phyloP scores from a whole-genome alignment of 495 filamentous ascomycete species.

The Neurospora sp. region DNA sequence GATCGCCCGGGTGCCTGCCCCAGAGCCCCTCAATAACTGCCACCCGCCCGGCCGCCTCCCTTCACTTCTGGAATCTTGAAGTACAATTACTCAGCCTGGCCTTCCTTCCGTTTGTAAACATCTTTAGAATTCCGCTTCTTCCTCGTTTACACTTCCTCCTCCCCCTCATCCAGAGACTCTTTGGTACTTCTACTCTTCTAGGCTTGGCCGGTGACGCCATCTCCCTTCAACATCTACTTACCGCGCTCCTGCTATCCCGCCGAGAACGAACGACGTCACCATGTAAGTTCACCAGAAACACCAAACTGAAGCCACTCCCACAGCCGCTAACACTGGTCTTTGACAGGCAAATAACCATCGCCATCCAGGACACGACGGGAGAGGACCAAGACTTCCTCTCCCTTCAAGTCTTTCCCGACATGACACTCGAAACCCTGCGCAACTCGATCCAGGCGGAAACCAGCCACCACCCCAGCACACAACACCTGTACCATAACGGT shows the following conservation, averaged over 20 bases:
- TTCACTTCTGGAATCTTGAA: background rate
- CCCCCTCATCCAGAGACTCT: background rate
- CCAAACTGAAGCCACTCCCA: background rate
- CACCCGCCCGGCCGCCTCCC: background rate
- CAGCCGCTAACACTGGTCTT: background rate
- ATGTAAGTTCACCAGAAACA: background rate
- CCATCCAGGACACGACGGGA: constrained; percentile 58
- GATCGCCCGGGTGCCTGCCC: background rate
- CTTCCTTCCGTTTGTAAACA: background rate
- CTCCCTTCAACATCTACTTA: background rate
- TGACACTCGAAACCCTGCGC: constrained; percentile 81
- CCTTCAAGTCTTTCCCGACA: constrained; percentile 72
- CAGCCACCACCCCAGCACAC: constrained; percentile 41
- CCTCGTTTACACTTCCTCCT: background rate
- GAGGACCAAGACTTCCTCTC: constrained; percentile 70
- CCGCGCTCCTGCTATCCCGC: background rate
- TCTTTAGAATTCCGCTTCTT: background rate
- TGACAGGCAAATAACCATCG: constrained; percentile 74
- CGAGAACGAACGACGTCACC: background rate
- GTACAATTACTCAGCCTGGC: background rate
- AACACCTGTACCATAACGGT: constrained; percentile 84
- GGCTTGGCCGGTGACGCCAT: background rate
- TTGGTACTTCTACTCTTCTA: background rate
- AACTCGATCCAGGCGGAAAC: constrained; percentile 59
- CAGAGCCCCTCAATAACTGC: background rate